A percentile compares a stretch with the other conserved stretches of the same genome.
These are phyloP conservation scores for Chrysopogon serrulatus DNA, from an alignment of 176 grass and related monocot species.

Conservation along the genomic window DNA sequence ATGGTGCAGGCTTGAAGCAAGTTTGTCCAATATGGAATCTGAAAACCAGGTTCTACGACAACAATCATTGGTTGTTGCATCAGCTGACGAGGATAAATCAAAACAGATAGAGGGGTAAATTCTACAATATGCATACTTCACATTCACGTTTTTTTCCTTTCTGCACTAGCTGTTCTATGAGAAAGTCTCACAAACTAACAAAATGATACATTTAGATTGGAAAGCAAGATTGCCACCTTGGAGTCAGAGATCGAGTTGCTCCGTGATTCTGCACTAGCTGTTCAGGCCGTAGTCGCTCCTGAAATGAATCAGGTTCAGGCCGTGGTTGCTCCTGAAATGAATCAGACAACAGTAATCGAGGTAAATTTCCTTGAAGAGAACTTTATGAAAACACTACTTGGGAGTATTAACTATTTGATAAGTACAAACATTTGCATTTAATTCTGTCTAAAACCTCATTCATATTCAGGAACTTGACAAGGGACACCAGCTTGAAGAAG, in stretches of 20 bases:
- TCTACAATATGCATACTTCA: not conserved
- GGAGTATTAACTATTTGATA: not conserved
- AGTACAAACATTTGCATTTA: conserved; percentile 9
- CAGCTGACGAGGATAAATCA: conserved; percentile 68
- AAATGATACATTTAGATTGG: conserved; percentile 37
- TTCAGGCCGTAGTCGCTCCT: conserved; percentile 32
- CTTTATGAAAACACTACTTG: not conserved
- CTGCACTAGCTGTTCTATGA: not conserved
- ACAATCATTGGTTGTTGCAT: conserved; percentile 63
- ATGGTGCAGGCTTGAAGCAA: conserved; percentile 67
- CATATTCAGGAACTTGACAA: conserved; percentile 47
- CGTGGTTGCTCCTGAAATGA: conserved; percentile 34
- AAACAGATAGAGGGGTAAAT: conserved; percentile 68
- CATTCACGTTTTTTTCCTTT: not conserved
- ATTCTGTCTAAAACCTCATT: conserved; percentile 24
- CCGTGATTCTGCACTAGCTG: conserved; percentile 31
- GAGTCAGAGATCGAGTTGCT: conserved; percentile 68
- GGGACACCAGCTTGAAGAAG: conserved; percentile 35
- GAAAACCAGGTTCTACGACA: conserved; percentile 82
- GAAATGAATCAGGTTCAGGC: conserved; percentile 47
- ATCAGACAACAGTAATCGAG: conserved; percentile 34
- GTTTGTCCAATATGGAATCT: conserved; percentile 66
- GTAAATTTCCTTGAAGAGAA: conserved; percentile 29
- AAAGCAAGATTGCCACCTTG: conserved; percentile 69
- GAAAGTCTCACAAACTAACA: not conserved